phyloP scores from a whole-genome alignment of 148 eudicot genomes.

The Chenopodium quinoa region DNA sequence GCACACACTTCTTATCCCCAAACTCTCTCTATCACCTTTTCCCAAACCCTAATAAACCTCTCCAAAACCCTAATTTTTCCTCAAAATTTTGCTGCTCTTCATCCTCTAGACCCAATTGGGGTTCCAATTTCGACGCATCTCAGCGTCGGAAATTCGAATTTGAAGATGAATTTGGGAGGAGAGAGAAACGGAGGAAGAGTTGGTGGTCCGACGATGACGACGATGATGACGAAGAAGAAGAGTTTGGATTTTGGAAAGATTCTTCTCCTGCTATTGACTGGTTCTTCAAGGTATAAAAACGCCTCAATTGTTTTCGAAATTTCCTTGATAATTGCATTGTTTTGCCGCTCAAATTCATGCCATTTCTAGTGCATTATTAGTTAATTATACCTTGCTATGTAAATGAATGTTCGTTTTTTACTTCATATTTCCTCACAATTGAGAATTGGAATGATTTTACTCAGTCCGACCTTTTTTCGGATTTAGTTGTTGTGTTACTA shows the following conservation, averaged over 20 bases:
- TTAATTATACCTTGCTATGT: no score
- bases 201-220: conserved; percentile 67
- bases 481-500: neutral
- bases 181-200: conserved; percentile 40
- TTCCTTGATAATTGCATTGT: neutral
- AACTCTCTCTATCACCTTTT: neutral
- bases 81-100: conserved; percentile 3
- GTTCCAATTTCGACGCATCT: conserved; percentile 23
- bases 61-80: conserved; percentile 11
- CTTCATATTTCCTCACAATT: neutral
- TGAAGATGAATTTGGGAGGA: conserved; percentile 30
- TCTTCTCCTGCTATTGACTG: conserved; percentile 34
- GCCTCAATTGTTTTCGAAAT: neutral
- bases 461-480: no score
- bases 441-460: neutral
- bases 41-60: conserved; percentile 18
- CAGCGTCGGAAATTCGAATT: conserved; percentile 26
- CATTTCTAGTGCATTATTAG: no score
- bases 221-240: conserved; percentile 33
- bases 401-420: no score
- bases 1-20: conserved; percentile 18
- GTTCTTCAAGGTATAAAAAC: conserved; percentile 46
- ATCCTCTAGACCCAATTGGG: conserved; percentile 13
- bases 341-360: neutral
- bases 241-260: conserved; percentile 42